phyloP scores from a whole-genome alignment of 208 protist genomes.

The Leishmania tropica region DNA sequence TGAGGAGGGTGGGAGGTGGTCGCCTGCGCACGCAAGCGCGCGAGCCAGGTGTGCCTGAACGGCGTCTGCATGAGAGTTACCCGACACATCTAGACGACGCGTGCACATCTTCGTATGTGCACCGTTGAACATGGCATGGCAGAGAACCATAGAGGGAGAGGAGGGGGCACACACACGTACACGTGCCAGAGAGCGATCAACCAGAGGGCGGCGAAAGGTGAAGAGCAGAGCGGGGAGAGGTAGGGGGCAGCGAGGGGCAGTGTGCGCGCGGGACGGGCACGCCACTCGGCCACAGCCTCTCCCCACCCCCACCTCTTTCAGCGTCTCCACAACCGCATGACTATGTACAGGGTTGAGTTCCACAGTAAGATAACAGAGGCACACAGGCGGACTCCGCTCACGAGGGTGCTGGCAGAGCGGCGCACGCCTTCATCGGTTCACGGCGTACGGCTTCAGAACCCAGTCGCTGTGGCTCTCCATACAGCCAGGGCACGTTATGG shows the following conservation, averaged over 20 bases:
- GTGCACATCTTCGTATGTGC: no score
- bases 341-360: background rate
- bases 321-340: background rate
- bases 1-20: background rate
- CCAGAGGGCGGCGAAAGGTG: background rate
- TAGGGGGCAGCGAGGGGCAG: background rate
- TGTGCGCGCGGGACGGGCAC: background rate
- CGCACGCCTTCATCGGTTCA: constrained; percentile 1
- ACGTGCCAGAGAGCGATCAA: background rate
- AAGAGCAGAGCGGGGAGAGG: background rate
- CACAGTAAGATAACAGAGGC: background rate
- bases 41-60: background rate
- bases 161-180: background rate
- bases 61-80: no score
- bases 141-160: background rate
- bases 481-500: constrained; percentile 84
- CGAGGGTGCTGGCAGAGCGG: background rate
- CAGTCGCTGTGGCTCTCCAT: constrained; percentile 71
- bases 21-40: background rate
- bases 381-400: background rate
- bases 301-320: background rate
- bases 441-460: constrained; percentile 56
- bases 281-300: background rate
- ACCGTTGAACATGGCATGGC: background rate
- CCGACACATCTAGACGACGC: no score